phyloP scores from a whole-genome alignment of 495 filamentous ascomycete species.

The Lasiosphaeris hirsuta region DNA sequence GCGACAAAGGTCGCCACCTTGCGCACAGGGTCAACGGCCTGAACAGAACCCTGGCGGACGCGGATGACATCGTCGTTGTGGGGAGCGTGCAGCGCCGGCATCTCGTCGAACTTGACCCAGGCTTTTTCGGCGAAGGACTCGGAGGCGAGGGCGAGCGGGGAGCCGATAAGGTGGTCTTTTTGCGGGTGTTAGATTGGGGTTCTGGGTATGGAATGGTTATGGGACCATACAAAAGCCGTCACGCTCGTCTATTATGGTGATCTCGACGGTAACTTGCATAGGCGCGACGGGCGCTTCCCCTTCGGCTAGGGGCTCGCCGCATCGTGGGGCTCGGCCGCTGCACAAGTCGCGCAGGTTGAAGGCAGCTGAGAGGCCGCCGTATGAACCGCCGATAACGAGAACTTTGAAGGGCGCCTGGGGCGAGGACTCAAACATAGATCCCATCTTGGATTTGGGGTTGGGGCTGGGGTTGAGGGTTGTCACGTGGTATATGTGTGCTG shows the following conservation, averaged over 20 bases:
- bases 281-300: slow-evolving; percentile 25
- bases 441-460: slow-evolving; percentile 13
- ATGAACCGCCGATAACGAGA: slow-evolving; percentile 61
- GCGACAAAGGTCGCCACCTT: slow-evolving; percentile 50
- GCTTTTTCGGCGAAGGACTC: slow-evolving; percentile 51
- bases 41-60: slow-evolving; percentile 56
- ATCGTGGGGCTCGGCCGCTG: slow-evolving; percentile 33
- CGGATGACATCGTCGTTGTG: slow-evolving; percentile 31
- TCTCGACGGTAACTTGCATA: slow-evolving; percentile 50
- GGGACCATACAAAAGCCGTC: slow-evolving; percentile 62
- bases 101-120: slow-evolving; percentile 60
- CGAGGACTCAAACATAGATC: slow-evolving; percentile 5
- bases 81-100: slow-evolving; percentile 53
- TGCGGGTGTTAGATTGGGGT: neutral
- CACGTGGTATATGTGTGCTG: neutral
- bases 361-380: slow-evolving; percentile 58
- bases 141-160: slow-evolving; percentile 59
- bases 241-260: slow-evolving; percentile 66
- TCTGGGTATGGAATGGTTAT: neutral
- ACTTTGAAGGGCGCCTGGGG: slow-evolving; percentile 33
- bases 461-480: neutral
- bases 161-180: slow-evolving; percentile 60
- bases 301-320: slow-evolving; percentile 19
- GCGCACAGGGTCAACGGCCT: slow-evolving; percentile 45
- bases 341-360: slow-evolving; percentile 60